Evolutionary conservation across 169 alveolate species (phyloP).

Genomic region (Miamiensis avidus): DNA sequence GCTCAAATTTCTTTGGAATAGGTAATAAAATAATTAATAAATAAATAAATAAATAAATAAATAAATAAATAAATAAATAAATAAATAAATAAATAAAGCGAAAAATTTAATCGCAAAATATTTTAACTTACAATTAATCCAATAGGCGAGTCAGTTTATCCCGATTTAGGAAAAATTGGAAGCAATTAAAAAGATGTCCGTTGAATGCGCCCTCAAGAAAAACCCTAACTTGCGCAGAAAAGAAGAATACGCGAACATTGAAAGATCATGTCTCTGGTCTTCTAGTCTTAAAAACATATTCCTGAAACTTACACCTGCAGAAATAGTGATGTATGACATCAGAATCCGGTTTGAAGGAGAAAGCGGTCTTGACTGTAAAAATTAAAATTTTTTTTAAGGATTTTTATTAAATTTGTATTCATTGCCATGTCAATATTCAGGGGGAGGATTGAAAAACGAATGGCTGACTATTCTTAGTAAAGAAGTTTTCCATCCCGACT

Average conservation of each 20-base stretch:
- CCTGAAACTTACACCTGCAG: neutral
- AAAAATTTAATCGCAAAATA: too few relatives aligned
- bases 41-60: too few relatives aligned
- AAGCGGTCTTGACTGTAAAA: neutral
- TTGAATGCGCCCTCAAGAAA: neutral
- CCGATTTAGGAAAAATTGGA: neutral
- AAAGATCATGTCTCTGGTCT: neutral
- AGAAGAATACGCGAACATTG: neutral
- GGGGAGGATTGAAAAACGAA: constrained; percentile 22
- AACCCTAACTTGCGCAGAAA: neutral
- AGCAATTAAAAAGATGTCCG: neutral
- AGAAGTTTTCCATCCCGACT: constrained; percentile 75
- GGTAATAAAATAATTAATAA: too few relatives aligned
- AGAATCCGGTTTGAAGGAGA: neutral
- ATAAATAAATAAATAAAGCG: too few relatives aligned
- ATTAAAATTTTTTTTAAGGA: too few relatives aligned
- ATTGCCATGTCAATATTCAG: neutral
- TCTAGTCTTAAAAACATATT: neutral
- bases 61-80: too few relatives aligned
- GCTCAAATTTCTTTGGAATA: too few relatives aligned
- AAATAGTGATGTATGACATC: neutral
- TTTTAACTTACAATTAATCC: too few relatives aligned
- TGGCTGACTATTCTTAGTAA: constrained; percentile 27
- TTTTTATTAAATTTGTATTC: too few relatives aligned
- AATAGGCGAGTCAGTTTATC: neutral